Evolutionary conservation across 148 eudicot genomes (phyloP), one percentile per base, ranked within the genome.

Genomic region (Rhododendron ferrugineum): DNA sequence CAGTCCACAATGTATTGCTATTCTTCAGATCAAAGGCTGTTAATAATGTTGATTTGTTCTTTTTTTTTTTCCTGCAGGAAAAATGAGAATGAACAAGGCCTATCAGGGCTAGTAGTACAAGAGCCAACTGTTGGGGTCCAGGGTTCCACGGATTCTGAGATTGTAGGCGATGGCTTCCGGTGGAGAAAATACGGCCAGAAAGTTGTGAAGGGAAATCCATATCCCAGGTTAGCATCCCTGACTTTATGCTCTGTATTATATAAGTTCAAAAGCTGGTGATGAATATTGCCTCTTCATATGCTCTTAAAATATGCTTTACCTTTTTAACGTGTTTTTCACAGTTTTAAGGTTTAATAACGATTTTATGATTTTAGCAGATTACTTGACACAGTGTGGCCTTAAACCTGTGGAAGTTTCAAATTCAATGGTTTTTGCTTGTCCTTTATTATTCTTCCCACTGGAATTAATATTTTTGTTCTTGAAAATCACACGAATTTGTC

Each of bases 101-200:
- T 86, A 64, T 83, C 78, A 40, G 91, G 82, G 66, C 89, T 90
- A 89, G 90, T 86, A 30, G 81, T 84, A 56, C 87, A 88, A 86
- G 93, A 90, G 83, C 86, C 91, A 26, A 87, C 68, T 28, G 62
- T 60, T 40, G 85, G 47, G 68, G 90, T 93, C 82, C 94, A 89
- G 82, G 92, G 88, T 88, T 80, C 88, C 20, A n/a, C 88, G 18
- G 98, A 93, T 88, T 83, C 94, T 30, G 98, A 92, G 60, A 88
- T 87, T 6, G 78, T 86, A 49, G 93, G 94, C 1, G 99, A 97
- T 66, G 99, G 98, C 50, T 97, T 89, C 90, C 98, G 95, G 58
- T 97, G 99, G 99, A 92, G 99, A 87, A 97, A 97, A 89, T 95
- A 97, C 28, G 98, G 99, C 49, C 99, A 97, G 90, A 97, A 97